Conservation (phyloP, 176 grass and related monocot species). For the Stipa capillata region DNA sequence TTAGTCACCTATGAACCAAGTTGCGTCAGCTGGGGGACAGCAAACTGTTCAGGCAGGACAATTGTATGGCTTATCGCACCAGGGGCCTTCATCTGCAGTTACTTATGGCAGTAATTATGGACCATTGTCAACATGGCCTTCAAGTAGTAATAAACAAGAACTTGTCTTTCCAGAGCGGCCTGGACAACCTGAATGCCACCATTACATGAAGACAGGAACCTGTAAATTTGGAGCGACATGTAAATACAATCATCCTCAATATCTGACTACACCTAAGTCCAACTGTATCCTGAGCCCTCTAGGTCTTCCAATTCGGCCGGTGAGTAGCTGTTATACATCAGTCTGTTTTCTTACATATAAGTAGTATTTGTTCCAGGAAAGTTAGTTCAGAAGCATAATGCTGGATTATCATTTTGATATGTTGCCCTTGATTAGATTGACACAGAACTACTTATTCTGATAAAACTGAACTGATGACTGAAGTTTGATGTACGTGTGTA, state of each 20-base stretch:
- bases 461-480: not conserved
- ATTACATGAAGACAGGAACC: too few species aligned
- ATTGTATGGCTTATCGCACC: slow-evolving; percentile 50
- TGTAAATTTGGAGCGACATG: not conserved
- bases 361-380: not conserved
- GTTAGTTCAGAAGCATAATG: slow-evolving; percentile 2
- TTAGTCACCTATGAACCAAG: slow-evolving; percentile 49
- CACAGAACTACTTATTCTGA: not conserved
- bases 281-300: slow-evolving; percentile 44
- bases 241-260: slow-evolving; percentile 64
- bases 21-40: slow-evolving; percentile 43
- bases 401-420: not conserved
- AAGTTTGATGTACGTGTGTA: not conserved
- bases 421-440: not conserved
- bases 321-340: slow-evolving; percentile 21
- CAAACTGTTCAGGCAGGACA: slow-evolving; percentile 49
- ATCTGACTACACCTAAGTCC: slow-evolving; percentile 36
- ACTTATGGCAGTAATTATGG: slow-evolving; percentile 41
- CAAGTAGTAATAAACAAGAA: slow-evolving; percentile 40
- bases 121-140: slow-evolving; percentile 26
- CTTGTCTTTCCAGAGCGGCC: slow-evolving; percentile 44
- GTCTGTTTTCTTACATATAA: not conserved
- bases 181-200: too few species aligned
- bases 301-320: slow-evolving; percentile 71
- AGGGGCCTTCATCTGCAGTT: slow-evolving; percentile 22